phyloP scores from a whole-genome alignment of 225 moss, liverwort and hornwort genomes.

The Marchantia paleacea region DNA sequence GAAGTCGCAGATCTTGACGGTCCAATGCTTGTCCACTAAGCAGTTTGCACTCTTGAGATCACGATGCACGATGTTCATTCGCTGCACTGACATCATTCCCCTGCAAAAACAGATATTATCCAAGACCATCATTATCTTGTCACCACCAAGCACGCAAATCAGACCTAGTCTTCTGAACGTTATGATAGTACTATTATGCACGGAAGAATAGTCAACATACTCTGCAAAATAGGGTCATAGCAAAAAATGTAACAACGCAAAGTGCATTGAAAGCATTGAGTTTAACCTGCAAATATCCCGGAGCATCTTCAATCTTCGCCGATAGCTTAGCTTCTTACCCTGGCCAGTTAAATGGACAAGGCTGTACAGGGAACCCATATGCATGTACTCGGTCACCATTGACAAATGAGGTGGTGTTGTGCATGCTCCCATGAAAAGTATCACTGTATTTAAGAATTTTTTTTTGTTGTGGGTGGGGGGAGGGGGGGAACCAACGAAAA shows the following conservation, averaged over 20 bases:
- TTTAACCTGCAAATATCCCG: conserved; percentile 95
- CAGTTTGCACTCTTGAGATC: conserved; percentile 99
- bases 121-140: not conserved
- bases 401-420: conserved; percentile 96
- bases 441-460: conserved; percentile 51
- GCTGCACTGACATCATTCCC: conserved; percentile 96
- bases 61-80: conserved; percentile 95
- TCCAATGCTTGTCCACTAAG: conserved; percentile 97
- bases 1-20: conserved; percentile 95
- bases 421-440: conserved; percentile 94
- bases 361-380: conserved; percentile 84
- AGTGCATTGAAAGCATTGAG: not conserved
- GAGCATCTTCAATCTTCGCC: conserved; percentile 96
- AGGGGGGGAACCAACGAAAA: not conserved
- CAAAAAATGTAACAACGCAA: not conserved
- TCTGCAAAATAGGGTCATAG: too few relatives aligned
- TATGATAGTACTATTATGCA: too few relatives aligned
- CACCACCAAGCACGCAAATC: not conserved
- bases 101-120: conserved; percentile 39
- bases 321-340: conserved; percentile 89
- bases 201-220: too few relatives aligned
- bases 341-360: conserved; percentile 81
- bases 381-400: conserved; percentile 99
- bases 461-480: too few relatives aligned
- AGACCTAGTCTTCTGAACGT: not conserved